Evolutionary conservation across 225 moss, liverwort and hornwort genomes (phyloP).

Genomic region (Rhytidiadelphus loreus): DNA sequence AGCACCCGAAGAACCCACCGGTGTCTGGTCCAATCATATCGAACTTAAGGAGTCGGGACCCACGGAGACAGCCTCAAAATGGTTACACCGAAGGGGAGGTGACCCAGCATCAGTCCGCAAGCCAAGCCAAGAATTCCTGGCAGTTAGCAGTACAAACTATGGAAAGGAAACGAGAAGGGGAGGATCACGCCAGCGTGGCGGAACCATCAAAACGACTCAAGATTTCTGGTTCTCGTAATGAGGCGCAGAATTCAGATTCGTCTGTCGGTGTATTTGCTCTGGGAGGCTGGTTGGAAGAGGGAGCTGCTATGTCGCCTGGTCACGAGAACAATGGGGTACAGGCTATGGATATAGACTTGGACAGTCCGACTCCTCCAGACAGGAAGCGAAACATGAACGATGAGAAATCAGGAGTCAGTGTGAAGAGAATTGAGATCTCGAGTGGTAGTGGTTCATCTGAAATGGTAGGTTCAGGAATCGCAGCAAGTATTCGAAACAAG

Average conservation of each 20-base stretch:
- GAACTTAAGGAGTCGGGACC: conserved; percentile 60
- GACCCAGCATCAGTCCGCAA: conserved; percentile 7
- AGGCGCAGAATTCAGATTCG: conserved; percentile 15
- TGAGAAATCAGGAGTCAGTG: conserved; percentile 1
- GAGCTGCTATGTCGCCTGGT: conserved; percentile 20
- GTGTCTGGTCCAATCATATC: conserved; percentile 13
- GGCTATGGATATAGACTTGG: conserved; percentile 77
- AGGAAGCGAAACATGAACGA: neutral
- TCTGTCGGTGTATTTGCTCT: conserved; percentile 42
- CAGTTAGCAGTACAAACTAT: conserved; percentile 8
- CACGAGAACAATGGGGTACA: conserved; percentile 32
- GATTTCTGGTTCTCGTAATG: conserved; percentile 9
- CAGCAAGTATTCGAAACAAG: neutral
- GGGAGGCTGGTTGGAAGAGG: conserved; percentile 98
- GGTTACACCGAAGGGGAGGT: conserved; percentile 17
- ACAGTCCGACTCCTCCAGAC: conserved; percentile 34
- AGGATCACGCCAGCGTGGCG: conserved; percentile 5
- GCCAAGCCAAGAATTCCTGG: conserved; percentile 10
- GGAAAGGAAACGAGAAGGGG: conserved; percentile 48
- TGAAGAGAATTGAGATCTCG: neutral
- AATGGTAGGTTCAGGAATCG: neutral
- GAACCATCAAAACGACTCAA: conserved; percentile 55
- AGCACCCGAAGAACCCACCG: conserved; percentile 24
- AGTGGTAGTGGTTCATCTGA: conserved; percentile 3
- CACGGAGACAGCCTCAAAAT: conserved; percentile 59